Base-by-base conservation (phyloP, 768 basidiomycete genomes). In the Gloeopeniophorella convolvens region DNA sequence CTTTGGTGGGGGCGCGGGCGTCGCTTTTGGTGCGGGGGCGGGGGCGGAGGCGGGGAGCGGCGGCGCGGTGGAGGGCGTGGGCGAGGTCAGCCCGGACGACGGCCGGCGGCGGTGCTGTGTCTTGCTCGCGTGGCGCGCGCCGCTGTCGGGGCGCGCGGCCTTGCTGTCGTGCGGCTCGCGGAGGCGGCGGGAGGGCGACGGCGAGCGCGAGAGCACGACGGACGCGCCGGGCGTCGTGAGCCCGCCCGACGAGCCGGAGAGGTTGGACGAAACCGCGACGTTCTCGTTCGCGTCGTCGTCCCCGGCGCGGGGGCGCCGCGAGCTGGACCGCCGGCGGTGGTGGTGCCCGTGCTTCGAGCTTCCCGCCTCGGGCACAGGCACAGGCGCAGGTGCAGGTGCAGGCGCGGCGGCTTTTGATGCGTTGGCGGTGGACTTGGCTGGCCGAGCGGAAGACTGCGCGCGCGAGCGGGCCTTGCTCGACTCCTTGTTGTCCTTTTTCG, bases 201-300 rank as follows among this genome's bases (percentile, higher is more conserved):
- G 46, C 7, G 44, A 52, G 5, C 50, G 54, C 7, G 56, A 54
- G 28, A 16, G 30, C 3, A 8, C 49, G 16, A 28, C 28, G n/a
- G 56, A 57, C 1, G 53, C 28, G 16, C 31, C 43, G 2, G 54
- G 57, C 1, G 57, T 58, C 32, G 54, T 58, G 13, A 58, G 54
- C 31, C 57, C 42, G 33, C 54, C 54, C 1, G 55, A 57, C 13
- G 48, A 36, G 15, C 21, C 40, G 8, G 56, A 57, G n/a, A 58
- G 6, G 26, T 45, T 35, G 1, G 57, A 56, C 1, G 55, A 56
- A 27, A 58, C 26, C 9, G 50, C 55, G 39, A 58, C 33, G 39
- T 58, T 50, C 4, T 58, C 57, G 18, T 30, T 51, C 39, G 32
- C 31, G 49, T 1, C 40, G 52, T n/a, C n/a, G n/a, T n/a, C n/a